Evolutionary conservation across 495 filamentous ascomycete species (phyloP), one percentile per base, ranked within the genome.

Genomic region (Penicillium lividum): DNA sequence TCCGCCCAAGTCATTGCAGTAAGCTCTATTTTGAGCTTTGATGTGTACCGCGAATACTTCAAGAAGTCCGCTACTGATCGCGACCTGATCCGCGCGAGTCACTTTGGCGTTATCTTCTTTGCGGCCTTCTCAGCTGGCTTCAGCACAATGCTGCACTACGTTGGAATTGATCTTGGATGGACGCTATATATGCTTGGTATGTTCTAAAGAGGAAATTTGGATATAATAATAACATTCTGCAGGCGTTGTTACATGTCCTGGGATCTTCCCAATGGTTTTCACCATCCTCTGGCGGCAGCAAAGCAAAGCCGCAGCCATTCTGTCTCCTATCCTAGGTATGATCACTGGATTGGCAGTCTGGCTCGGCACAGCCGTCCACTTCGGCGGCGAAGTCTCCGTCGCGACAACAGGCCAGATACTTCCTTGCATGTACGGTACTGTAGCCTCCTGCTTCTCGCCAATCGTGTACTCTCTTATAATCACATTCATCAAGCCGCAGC

Each of bases 271-370:
- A 7, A 76, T 79, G 64, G 70, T 74, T 0, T 79, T 80, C 56
- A 78, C 79, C 10, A 68, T 83, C 52, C 70, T 81, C 42, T 82
- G 81, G 81, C 64, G 63, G 2, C 66, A 70, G 7, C 80, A 82
- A 63, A 78, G 68, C 53, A 73, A 63, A 48, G 60, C 69, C 0
- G 78, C 75, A 3, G 75, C 78, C 4, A 75, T 80, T 18, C 59
- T 80, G 3, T 71, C 74, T 6, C 78, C 81, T 0, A 54, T 81
- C 1, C 65, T 77, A 0, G 77, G 77, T 0, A 51, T 80, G 0
- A 68, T 68, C 0, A 76, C 77, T 0, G 77, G 77, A 7, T 47
- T 83, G 8, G 70, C 71, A 6, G 74, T 73, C 25, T 83, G 81
- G 78, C 74, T 84, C 3, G 71, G 69, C 4, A 76, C 74, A 22